Evolutionary conservation across 78 protist genomes (phyloP).

Genomic region (Dictyostelium brefeldianum): DNA sequence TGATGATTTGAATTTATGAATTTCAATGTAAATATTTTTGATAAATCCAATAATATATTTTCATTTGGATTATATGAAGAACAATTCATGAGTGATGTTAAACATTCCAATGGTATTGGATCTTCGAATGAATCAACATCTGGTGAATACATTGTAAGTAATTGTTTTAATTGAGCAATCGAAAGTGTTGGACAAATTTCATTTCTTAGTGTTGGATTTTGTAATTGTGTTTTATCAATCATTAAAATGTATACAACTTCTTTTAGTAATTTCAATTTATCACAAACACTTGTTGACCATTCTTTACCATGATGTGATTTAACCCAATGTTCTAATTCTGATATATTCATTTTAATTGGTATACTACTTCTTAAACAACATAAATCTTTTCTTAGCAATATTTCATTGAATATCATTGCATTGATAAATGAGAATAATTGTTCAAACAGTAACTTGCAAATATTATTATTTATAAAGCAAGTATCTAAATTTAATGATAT

Average conservation of each 20-base stretch:
- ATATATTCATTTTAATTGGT: constrained; percentile 68
- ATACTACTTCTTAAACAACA: constrained; percentile 68
- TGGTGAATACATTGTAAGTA: constrained; percentile 63
- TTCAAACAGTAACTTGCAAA: constrained; percentile 34
- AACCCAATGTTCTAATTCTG: constrained; percentile 73
- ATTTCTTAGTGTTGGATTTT: constrained; percentile 19
- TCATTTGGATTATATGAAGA: constrained; percentile 27
- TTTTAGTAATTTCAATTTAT: constrained; percentile 19
- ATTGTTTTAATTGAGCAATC: constrained; percentile 62
- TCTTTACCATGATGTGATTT: constrained; percentile 62
- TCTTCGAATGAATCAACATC: constrained; percentile 72
- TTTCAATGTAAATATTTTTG: constrained; percentile 36
- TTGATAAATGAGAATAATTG: constrained; percentile 60
- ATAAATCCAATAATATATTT: constrained; percentile 51
- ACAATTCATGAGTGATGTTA: constrained; percentile 21
- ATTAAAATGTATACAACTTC: constrained; percentile 65
- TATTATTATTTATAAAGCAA: constrained; percentile 10
- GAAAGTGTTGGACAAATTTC: constrained; percentile 66
- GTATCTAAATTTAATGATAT: constrained; percentile 28
- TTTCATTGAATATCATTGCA: constrained; percentile 71
- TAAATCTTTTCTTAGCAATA: constrained; percentile 55
- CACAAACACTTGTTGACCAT: neutral
- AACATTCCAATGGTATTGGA: constrained; percentile 47
- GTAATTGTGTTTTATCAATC: constrained; percentile 69
- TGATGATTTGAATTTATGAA: constrained; percentile 2